Evolutionary conservation across 225 moss, liverwort and hornwort species (phyloP).

Genomic region (Physcomitrium patens): DNA sequence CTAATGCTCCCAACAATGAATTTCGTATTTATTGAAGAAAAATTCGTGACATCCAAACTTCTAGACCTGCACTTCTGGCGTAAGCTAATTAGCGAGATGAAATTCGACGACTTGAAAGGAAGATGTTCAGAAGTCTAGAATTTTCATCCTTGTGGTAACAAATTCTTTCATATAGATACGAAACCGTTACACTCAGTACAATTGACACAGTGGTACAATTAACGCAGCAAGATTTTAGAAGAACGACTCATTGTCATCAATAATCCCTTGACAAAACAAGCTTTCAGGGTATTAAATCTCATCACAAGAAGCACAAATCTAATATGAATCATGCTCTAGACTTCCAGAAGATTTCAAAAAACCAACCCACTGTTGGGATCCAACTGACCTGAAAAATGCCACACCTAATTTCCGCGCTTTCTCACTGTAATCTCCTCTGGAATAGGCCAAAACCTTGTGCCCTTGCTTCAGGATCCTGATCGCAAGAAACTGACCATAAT

Average conservation of each 20-base stretch:
- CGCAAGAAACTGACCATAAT: slow-evolving; percentile 93
- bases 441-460: slow-evolving; percentile 87
- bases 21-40: slow-evolving; percentile 6
- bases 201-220: background rate
- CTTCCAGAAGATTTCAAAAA: background rate
- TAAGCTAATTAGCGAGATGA: too few relatives aligned
- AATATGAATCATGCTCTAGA: background rate
- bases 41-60: too few relatives aligned
- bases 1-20: background rate
- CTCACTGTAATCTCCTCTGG: slow-evolving; percentile 74
- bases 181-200: background rate
- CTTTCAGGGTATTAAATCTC: too few relatives aligned
- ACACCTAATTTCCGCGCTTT: slow-evolving; percentile 69
- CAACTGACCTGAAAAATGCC: slow-evolving; percentile 60
- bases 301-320: too few relatives aligned
- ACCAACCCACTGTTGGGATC: background rate
- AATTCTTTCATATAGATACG: too few relatives aligned
- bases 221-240: background rate
- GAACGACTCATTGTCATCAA: background rate
- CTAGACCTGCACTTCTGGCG: background rate
- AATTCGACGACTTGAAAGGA: background rate
- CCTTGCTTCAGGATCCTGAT: slow-evolving; percentile 79
- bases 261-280: too few relatives aligned
- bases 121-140: background rate
- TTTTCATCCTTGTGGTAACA: background rate